phyloP scores from a whole-genome alignment of 2,329 filamentous ascomycete species.

The Dactylellina sp. region DNA sequence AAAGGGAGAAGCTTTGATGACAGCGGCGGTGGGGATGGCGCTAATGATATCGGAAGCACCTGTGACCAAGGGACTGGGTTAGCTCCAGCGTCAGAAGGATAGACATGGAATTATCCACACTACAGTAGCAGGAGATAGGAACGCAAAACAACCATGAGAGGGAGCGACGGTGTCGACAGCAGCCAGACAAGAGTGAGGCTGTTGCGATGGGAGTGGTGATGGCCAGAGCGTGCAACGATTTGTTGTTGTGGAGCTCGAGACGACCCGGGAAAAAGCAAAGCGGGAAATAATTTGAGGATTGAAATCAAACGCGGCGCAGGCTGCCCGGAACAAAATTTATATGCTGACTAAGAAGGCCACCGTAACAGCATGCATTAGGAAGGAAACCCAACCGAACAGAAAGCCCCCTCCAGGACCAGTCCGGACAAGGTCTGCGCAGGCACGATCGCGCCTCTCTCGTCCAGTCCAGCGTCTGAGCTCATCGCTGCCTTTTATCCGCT shows the following conservation, averaged over 20 bases:
- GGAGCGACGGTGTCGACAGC: neutral
- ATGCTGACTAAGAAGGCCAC: conserved; percentile 56
- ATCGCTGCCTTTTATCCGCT: conserved; percentile 1
- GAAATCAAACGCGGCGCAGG: conserved; percentile 55
- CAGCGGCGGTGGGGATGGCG: neutral
- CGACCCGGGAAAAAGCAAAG: conserved; percentile 53
- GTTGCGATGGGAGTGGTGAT: conserved; percentile 2
- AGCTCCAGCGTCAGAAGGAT: neutral
- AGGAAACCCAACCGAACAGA: conserved; percentile 30
- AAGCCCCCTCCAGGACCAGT: neutral
- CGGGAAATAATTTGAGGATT: conserved; percentile 56
- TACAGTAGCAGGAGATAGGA: neutral
- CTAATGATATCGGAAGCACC: neutral
- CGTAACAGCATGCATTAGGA: conserved; percentile 7
- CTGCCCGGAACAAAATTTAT: conserved; percentile 51
- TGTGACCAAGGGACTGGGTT: neutral
- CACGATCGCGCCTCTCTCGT: neutral
- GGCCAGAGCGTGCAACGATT: conserved; percentile 1
- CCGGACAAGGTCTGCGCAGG: neutral
- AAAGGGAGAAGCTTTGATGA: conserved; percentile 13
- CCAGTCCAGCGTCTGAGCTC: neutral
- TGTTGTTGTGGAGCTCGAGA: conserved; percentile 48
- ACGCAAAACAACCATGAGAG: neutral
- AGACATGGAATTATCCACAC: neutral
- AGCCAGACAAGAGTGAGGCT: neutral